A percentile compares a stretch with the other conserved stretches of the same genome.
Conservation (phyloP, 2,329 filamentous ascomycete species). For the Apiospora saccharicola region DNA sequence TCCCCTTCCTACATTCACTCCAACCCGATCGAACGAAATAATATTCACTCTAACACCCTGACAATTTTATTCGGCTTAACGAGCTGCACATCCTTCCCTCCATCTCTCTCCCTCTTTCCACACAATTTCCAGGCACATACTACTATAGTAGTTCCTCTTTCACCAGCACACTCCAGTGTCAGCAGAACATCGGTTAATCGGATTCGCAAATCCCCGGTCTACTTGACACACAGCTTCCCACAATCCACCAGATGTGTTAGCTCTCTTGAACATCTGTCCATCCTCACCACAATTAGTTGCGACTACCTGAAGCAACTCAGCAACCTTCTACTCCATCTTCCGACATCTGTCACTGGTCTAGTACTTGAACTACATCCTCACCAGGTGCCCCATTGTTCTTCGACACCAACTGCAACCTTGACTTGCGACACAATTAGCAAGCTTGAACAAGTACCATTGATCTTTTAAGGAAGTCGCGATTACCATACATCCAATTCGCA, state of each 20-base stretch:
- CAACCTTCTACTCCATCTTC: not conserved
- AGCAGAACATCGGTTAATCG: constrained; percentile 10
- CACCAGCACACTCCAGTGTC: not conserved
- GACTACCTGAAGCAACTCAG: not conserved
- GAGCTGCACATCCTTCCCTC: not conserved
- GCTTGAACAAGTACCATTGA: not conserved
- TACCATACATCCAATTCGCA: not conserved
- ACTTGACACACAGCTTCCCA: constrained; percentile 16
- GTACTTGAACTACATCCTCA: not conserved
- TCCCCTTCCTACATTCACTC: constrained; percentile 11
- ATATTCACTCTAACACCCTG: not conserved
- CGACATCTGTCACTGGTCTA: not conserved
- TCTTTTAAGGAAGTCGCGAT: not conserved
- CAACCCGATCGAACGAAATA: not conserved
- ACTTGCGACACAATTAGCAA: constrained; percentile 10
- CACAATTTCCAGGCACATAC: not conserved
- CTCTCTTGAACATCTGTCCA: not conserved
- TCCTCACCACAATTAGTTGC: not conserved
- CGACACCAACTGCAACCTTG: not conserved
- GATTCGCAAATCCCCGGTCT: constrained; percentile 1
- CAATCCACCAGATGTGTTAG: constrained; percentile 5
- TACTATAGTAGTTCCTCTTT: not conserved
- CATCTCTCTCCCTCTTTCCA: not conserved
- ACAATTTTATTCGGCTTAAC: not conserved
- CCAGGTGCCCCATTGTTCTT: not conserved